A percentile compares a stretch with the other conserved stretches of the same genome.
phyloP scores from a whole-genome alignment of 2,329 filamentous ascomycete species.

The Ophiostoma novo-ulmi region DNA sequence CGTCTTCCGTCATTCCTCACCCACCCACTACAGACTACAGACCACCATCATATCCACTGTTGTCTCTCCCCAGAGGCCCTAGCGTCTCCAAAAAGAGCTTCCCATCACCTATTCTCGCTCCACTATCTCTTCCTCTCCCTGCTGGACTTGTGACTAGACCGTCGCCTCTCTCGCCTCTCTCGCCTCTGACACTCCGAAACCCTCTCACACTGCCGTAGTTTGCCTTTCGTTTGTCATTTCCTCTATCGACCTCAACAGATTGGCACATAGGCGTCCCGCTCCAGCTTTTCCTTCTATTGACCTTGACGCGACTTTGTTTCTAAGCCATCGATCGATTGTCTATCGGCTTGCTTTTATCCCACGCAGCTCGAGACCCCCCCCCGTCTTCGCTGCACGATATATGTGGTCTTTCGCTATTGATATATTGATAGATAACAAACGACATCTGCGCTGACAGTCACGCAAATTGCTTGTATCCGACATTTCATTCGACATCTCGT shows the following conservation, averaged over 20 bases:
- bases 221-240: background rate
- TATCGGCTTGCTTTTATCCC: background rate
- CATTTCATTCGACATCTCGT: background rate
- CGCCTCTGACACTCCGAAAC: background rate
- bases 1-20: background rate
- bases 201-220: background rate
- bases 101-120: slow-evolving; percentile 9
- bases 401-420: background rate
- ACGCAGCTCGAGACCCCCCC: background rate
- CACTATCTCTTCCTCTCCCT: slow-evolving; percentile 4
- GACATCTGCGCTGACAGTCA: background rate
- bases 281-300: background rate
- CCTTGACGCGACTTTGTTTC: background rate
- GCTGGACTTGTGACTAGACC: background rate
- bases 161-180: background rate
- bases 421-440: slow-evolving; percentile 3
- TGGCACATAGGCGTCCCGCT: background rate
- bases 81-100: slow-evolving; percentile 10
- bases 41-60: background rate
- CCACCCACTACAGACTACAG: background rate
- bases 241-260: background rate
- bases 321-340: background rate
- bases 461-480: background rate
- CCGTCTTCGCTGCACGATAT: background rate
- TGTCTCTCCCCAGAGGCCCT: background rate